Conservation (phyloP, 2,329 filamentous ascomycete species). For the Colletotrichum sp. region DNA sequence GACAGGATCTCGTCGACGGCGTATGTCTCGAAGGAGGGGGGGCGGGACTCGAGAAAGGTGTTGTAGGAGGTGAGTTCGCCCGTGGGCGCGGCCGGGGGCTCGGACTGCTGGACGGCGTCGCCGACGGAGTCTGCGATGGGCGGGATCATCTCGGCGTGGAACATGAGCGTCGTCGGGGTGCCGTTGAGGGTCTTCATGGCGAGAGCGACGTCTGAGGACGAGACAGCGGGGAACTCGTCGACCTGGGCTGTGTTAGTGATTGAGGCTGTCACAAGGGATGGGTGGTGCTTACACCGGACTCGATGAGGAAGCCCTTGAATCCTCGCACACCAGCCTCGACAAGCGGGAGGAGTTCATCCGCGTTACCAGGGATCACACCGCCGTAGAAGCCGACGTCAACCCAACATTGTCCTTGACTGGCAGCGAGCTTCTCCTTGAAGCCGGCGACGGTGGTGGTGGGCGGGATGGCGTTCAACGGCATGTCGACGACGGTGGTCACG, state of each 20-base stretch:
- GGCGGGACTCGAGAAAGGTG: constrained; percentile 91
- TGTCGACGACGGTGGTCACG: constrained; percentile 95
- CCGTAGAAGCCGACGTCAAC: constrained; percentile 99
- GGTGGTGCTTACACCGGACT: constrained; percentile 76
- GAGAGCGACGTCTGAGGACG: constrained; percentile 75
- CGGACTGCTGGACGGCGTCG: constrained; percentile 74
- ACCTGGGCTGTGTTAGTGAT: constrained; percentile 60
- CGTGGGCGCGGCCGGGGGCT: constrained; percentile 71
- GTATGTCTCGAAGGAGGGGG: constrained; percentile 87
- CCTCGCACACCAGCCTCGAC: constrained; percentile 88
- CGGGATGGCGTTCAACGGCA: constrained; percentile 96
- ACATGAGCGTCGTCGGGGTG: constrained; percentile 92
- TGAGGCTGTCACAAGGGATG: background rate
- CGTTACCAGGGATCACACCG: constrained; percentile 90
- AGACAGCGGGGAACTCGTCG: constrained; percentile 95
- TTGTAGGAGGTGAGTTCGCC: constrained; percentile 80
- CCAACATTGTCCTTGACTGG: constrained; percentile 90
- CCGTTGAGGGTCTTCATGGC: constrained; percentile 84
- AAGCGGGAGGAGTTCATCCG: constrained; percentile 76
- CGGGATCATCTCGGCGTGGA: constrained; percentile 98
- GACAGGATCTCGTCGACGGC: constrained; percentile 87
- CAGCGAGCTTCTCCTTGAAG: constrained; percentile 83
- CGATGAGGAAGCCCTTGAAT: constrained; percentile 97
- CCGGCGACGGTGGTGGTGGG: constrained; percentile 89
- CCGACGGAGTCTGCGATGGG: constrained; percentile 80